Base-by-base conservation (phyloP, 352 stramenopile genomes). In the Salisapilia sapeloensis region DNA sequence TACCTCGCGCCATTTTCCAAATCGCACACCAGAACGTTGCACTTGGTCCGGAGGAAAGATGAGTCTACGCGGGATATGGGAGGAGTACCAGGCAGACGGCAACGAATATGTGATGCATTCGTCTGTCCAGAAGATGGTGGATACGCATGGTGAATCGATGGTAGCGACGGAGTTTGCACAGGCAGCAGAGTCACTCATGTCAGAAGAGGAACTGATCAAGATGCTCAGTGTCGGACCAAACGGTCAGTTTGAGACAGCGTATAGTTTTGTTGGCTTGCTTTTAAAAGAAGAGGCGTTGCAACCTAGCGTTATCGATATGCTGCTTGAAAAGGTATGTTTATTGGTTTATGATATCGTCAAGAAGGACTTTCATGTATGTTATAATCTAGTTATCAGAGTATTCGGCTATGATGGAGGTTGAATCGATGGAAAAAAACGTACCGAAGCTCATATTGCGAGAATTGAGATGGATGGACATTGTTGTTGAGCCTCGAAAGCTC, bases 401-500 rank as follows among this genome's bases (percentile, higher is more conserved):
- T 32, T 58, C 62, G 9, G 33, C 36, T 6, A 44, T 61, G 20
- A 39, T 60, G 28, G 57, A 70, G 11, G 39, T 32, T 11, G 38
- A 47, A 13, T 25, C 54, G 21, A 52, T 75, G 40, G 53, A 72
- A 24, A 56, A 50, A 32, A 70, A 61, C 35, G 38, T 79, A 6
- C 60, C 60, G 2, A 69, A 65, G 42, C 56, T 79, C 36, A 70
- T 79, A 22, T 39, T 79, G 28, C 56, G 58, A n/a, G 60, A 79
- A 37, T 41, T 79, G 19, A 50, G 62, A 6, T 79, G 60, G 62
- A 61, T 79, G 25, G 62, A 75, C 22, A 51, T 55, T 36, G 48
- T 77, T 15, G 44, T 62, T 1, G 51, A 71, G 26, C 47, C 60
- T 17, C 21, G 31, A 11, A 53, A 72, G 29, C 50, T 75, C 1